These are phyloP conservation scores for Cytospora mali DNA, from an alignment of 2,329 filamentous ascomycete genomes.

Conservation along the genomic window DNA sequence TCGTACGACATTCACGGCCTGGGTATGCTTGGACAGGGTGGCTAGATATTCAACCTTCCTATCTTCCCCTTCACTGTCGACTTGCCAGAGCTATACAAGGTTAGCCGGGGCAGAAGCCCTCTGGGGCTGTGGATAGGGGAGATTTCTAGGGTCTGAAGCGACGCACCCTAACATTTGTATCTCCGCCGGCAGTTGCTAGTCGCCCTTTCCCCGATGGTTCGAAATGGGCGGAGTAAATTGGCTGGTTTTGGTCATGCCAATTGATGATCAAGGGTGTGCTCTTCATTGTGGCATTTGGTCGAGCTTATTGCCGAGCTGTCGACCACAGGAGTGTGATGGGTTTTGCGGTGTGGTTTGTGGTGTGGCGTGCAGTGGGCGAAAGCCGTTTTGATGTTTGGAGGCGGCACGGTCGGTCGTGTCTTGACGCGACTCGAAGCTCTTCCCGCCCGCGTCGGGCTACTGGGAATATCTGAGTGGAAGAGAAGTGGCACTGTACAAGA, in stretches of 20 bases:
- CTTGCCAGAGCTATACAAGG: constrained; percentile 76
- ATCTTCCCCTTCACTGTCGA: constrained; percentile 83
- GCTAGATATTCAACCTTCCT: constrained; percentile 89
- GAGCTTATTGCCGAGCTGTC: constrained; percentile 13
- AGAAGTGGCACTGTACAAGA: not conserved
- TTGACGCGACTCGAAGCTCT: constrained; percentile 19
- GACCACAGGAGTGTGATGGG: constrained; percentile 7
- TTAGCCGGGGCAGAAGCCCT: constrained; percentile 4
- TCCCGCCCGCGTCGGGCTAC: constrained; percentile 4
- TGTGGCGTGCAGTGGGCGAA: constrained; percentile 15
- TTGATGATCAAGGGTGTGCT: constrained; percentile 94
- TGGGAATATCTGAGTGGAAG: not conserved
- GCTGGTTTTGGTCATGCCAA: constrained; percentile 97
- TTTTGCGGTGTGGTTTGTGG: constrained; percentile 26
- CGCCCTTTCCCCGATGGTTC: constrained; percentile 90
- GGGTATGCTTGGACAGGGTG: constrained; percentile 89
- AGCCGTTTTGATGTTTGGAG: not conserved
- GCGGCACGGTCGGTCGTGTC: constrained; percentile 3
- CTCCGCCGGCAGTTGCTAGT: constrained; percentile 90
- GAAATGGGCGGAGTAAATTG: constrained; percentile 97
- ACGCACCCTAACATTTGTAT: constrained; percentile 90
- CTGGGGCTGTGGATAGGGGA: not conserved
- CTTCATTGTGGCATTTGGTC: constrained; percentile 70
- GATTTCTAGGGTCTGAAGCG: not conserved
- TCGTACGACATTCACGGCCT: constrained; percentile 96